Evolutionary conservation across 2,329 filamentous ascomycete species (phyloP), one percentile per base, ranked within the genome.

Genomic region (Sarocladium oryzae): DNA sequence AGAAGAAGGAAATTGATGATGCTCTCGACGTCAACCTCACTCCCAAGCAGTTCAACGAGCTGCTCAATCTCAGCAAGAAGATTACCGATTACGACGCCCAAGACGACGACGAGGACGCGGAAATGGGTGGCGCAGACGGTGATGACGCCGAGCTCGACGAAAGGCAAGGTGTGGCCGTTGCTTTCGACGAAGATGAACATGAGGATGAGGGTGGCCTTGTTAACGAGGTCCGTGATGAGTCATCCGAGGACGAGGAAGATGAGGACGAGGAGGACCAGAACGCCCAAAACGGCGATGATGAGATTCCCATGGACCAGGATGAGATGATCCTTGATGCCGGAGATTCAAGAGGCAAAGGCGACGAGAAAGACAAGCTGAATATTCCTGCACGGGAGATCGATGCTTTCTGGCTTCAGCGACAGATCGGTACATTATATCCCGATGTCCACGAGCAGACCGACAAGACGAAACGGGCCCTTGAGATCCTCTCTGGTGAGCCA

Each of bases 41-140:
- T 46, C 81, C 89, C 1, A 95, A 96, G 65, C 86, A 96, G 66
- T 99, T 97, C 73, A 97, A 97, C 64, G 92, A 97, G 71, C 73
- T 99, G 58, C 85, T 97, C 51, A 99, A 96, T 64, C 74, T 99
- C 38, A 89, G 91, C 57, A 99, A 99, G 75, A 99, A 99, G 72
- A 96, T 99, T 56, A 99, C 93, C 48, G 93, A 99, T 67, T 99
- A 97, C 68, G 88, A 97, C 68, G 88, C 88, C 35, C 90, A 97
- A 65, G 92, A 97, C 57, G 93, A 96, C 28, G 91, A 97, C 56
- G 92, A 96, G 57, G 85, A 90, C 53, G 88, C 89, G 75, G 86
- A 81, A 26, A 84, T 85, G 60, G 85, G 81, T 53, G 78, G 82
- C 24, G 78, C 75, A 20, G 81, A 75, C 16, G 88, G 79, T 52